Evolutionary conservation across 1,284 basidiomycete genomes (phyloP), one percentile per base, ranked within the genome.

Genomic region (Fomitopsis pinicola): DNA sequence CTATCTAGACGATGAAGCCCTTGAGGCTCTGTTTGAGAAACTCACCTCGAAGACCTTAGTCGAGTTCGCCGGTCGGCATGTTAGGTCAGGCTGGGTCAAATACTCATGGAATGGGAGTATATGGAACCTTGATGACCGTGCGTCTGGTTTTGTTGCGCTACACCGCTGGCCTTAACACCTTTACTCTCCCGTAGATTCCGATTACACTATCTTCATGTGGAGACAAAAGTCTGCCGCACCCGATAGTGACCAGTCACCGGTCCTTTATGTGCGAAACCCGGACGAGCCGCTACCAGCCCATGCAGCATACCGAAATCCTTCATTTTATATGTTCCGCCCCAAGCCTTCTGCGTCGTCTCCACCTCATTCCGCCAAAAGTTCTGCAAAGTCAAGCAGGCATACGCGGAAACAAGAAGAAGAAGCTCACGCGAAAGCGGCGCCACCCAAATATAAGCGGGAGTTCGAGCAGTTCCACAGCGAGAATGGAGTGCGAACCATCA

Each of bases 401-500:
- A 72, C 72, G 14, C 69, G 69, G 46, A 82, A 78, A 73, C 76
- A 73, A 58, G 72, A 67, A 66, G 63, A 64, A 22, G 67, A 66
- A 15, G 10, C 26, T 9, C 19, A 30, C 2, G 28, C 62, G 7
- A 73, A 73, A 50, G 73, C 76, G 59, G 73, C 80, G 40, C 76
- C 82, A 0, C 87, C 84, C 1, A 81, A 84, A 64, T 82, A 88
- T 75, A 91, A 89, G 76, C 87, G 85, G 68, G 85, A 89, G 57
- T 95, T 95, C 68, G 84, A 92, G 67, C 85, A 85, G 63, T 97
- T 97, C 71, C 95, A 97, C 68, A 83, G 82, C 35, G 91, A 91
- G 75, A 95, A 95, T 68, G 97, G 97, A 14, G 96, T 98, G 15
- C 82, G 97, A 58, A 98, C 96, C 6, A 89, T 99, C 30, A 83